A percentile compares a stretch with the other conserved stretches of the same genome.
Conservation (phyloP, 2,329 filamentous ascomycete genomes). For the Phyllosticta capitalensis region DNA sequence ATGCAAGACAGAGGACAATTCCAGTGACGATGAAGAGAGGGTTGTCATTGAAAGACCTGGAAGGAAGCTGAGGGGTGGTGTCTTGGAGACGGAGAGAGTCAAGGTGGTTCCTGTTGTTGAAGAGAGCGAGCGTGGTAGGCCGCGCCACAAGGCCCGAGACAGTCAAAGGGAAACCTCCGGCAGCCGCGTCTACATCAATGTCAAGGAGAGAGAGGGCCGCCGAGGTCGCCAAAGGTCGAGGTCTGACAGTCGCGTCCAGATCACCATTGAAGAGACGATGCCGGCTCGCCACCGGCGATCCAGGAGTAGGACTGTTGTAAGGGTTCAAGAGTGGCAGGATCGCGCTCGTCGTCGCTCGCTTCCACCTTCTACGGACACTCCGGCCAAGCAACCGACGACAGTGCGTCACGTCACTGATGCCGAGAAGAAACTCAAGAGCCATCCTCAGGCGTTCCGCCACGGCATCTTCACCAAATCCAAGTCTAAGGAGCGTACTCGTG, state of each 20-base stretch:
- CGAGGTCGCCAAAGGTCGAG: slow-evolving; percentile 2
- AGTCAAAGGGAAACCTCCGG: not conserved
- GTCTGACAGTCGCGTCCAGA: not conserved
- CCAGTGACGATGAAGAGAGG: slow-evolving; percentile 8
- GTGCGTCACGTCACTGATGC: slow-evolving; percentile 14
- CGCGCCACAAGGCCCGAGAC: not conserved
- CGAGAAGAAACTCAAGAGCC: slow-evolving; percentile 18
- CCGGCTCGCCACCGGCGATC: not conserved
- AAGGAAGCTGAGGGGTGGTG: not conserved
- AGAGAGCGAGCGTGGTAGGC: not conserved
- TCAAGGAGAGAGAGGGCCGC: slow-evolving; percentile 7
- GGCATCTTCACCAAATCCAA: not conserved
- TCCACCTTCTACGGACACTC: not conserved
- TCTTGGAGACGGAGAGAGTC: slow-evolving; percentile 12
- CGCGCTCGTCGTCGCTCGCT: not conserved
- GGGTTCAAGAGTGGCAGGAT: not conserved
- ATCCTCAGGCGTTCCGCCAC: slow-evolving; percentile 17
- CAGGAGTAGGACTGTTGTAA: not conserved
- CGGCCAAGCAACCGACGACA: not conserved
- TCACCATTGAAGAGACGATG: not conserved
- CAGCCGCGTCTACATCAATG: not conserved
- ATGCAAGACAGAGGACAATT: slow-evolving; percentile 20
- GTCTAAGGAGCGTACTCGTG: not conserved
- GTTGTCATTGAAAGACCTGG: slow-evolving; percentile 7
- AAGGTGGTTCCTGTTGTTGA: slow-evolving; percentile 4